Conservation (phyloP, 164 flowering plant species). For the Warburgia ugandensis region DNA sequence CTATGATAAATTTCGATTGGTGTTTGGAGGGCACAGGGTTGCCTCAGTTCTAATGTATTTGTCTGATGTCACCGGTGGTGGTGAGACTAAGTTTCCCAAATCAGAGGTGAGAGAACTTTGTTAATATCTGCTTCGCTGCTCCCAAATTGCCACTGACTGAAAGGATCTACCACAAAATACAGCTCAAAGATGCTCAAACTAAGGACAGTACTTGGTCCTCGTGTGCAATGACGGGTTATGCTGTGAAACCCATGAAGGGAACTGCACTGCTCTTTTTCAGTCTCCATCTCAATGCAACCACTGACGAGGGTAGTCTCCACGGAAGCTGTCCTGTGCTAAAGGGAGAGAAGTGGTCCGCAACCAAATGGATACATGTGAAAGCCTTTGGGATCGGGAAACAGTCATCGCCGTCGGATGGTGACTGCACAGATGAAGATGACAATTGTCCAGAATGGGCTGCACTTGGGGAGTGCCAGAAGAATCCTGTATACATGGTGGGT, state of each 20-base stretch:
- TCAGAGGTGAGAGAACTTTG: constrained; percentile 44
- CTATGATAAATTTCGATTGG: constrained; percentile 24
- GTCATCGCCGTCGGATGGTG: constrained; percentile 22
- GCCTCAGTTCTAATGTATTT: constrained; percentile 72
- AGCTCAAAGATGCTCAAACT: constrained; percentile 20
- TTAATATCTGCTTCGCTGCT: neutral
- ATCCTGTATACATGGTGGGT: constrained; percentile 78
- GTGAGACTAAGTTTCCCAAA: constrained; percentile 55
- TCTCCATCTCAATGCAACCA: constrained; percentile 42
- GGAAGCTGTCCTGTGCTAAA: constrained; percentile 62
- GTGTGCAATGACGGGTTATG: constrained; percentile 25
- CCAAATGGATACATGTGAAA: constrained; percentile 46
- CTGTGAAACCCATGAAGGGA: constrained; percentile 60
- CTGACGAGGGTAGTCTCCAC: constrained; percentile 59
- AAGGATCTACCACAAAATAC: neutral
- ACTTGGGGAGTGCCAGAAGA: constrained; percentile 71
- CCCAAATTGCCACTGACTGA: neutral
- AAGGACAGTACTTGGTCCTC: constrained; percentile 40
- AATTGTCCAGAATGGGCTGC: constrained; percentile 72
- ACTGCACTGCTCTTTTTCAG: constrained; percentile 72
- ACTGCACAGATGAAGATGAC: constrained; percentile 81
- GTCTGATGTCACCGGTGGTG: constrained; percentile 62
- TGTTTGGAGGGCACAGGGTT: constrained; percentile 32
- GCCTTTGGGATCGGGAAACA: constrained; percentile 4
- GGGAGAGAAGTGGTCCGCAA: constrained; percentile 82